Base-by-base conservation (phyloP, 2,329 filamentous ascomycete species). In the Stachybotrys chlorohalonatus region DNA sequence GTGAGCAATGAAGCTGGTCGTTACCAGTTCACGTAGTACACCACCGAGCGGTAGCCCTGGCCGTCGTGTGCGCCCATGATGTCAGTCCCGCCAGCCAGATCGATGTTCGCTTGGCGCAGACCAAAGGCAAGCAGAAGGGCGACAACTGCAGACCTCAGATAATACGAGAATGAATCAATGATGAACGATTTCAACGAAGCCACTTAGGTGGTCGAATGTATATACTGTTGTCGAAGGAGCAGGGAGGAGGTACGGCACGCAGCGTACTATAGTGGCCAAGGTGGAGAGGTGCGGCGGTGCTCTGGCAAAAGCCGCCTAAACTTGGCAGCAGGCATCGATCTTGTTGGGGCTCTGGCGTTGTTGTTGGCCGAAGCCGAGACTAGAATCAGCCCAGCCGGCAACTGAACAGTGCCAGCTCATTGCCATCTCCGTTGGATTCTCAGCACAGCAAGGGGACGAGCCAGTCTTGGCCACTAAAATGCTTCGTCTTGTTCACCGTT, bases 11-110 rank as follows among this genome's bases (percentile, higher is more conserved):
- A 24, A 24, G 24, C 24, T 24, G 2, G 24, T 24, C 24, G 24
- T 52, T 63, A 72, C 81, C 86, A 89, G 70, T 89, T 89, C 57
- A 87, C 84, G 64, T 83, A 90, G 72, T 90, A 90, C 42, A 82
- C 86, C 24, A 91, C 85, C 2, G 84, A 77, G 58, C 83, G 81
- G 71, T 82, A 87, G 58, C 80, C 81, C 56, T 71, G 60, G 47
- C n/a, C 47, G 8, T 71, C 69, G 67, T 73, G 73, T 62, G 73
- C 74, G 57, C 73, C 72, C 75, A 77, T 78, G 51, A 53, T 61
- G 62, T 45, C 17, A 42, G 30, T 11, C 15, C 8, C n/a, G 47
- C 39, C 42, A 39, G 15, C 53, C 51, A 52, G 24, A 48, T 49
- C 17, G 2, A 39, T 42, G 24, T 31, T 39, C 24, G 16, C 54